Base-by-base conservation (phyloP, 768 basidiomycete genomes). In the Calvatia gigantea region DNA sequence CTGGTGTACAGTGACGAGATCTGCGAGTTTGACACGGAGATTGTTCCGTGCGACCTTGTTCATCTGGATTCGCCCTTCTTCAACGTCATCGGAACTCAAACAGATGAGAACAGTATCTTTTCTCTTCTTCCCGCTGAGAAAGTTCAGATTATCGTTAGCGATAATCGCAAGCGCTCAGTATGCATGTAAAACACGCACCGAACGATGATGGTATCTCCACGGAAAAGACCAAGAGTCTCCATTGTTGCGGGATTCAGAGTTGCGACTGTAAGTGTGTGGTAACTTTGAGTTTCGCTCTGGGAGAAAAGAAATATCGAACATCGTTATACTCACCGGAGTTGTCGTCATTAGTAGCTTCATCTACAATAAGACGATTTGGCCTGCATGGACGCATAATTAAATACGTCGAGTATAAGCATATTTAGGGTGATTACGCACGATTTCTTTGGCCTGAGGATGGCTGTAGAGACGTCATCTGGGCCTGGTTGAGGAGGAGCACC, bases 21-120 rank as follows among this genome's bases (percentile, higher is more conserved):
- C 97, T 39, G 91, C 96, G 39, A 98, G 86, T 77, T 98, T 98
- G 63, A 98, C 93, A 53, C 96, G 91, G 44, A 98, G 75, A 75
- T 99, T 98, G 77, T 98, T 96, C 56, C 97, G 92, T n/a, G 97
- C 97, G 32, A 99, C 97, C 73, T 98, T 98, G 86, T 99, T 99
- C 75, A 99, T 77, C 65, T 97, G 95, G 60, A 99, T 95, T 69
- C 92, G 91, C 56, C 97, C 96, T 73, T 98, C 97, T 64, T 98
- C 97, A 58, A 98, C 92, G 59, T 96, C 93, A 65, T 98, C 97
- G 37, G 90, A 91, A 66, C 89, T 90, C 66, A 99, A 73, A 66
- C 94, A 97, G 69, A 98, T 98, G 59, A 99, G 86, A 39, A 99
- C 97, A 6, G 96, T 98, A 65, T 98, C 95, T 64, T 89, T 87